A percentile compares a stretch with the other conserved stretches of the same genome.
phyloP scores from a whole-genome alignment of 2,329 filamentous ascomycete species.

The Nemania abortiva region DNA sequence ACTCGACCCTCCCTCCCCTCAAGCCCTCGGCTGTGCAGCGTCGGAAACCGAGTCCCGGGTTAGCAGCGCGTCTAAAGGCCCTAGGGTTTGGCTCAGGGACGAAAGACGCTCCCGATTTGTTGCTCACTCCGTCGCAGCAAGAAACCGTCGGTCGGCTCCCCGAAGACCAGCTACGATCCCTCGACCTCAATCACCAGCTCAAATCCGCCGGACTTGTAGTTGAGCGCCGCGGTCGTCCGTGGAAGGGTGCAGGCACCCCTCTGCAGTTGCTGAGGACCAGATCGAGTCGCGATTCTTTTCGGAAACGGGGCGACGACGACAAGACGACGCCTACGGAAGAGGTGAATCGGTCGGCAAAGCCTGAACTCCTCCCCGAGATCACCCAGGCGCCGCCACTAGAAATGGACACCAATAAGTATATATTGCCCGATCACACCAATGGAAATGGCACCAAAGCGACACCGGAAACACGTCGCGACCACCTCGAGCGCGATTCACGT shows the following conservation, averaged over 20 bases:
- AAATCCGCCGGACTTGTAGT: slow-evolving; percentile 64
- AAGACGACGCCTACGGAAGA: slow-evolving; percentile 33
- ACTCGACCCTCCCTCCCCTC: slow-evolving; percentile 43
- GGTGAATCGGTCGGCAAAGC: slow-evolving; percentile 42
- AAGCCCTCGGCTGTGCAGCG: slow-evolving; percentile 50
- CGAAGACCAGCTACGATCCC: slow-evolving; percentile 75
- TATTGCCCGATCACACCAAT: slow-evolving; percentile 76
- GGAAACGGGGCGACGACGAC: slow-evolving; percentile 43
- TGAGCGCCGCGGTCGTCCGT: slow-evolving; percentile 76
- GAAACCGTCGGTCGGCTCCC: slow-evolving; percentile 75
- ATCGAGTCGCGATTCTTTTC: slow-evolving; percentile 50
- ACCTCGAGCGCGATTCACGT: slow-evolving; percentile 64
- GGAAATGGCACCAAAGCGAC: slow-evolving; percentile 75
- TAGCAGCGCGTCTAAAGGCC: slow-evolving; percentile 74
- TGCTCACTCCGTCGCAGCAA: slow-evolving; percentile 48
- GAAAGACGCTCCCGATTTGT: slow-evolving; percentile 51
- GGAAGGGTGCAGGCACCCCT: slow-evolving; percentile 74
- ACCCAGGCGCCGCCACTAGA: slow-evolving; percentile 63
- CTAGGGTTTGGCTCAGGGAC: slow-evolving; percentile 68
- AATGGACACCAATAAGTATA: slow-evolving; percentile 81
- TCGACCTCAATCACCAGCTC: slow-evolving; percentile 75
- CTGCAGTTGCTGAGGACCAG: slow-evolving; percentile 54
- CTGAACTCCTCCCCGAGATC: slow-evolving; percentile 65
- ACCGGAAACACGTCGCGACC: slow-evolving; percentile 67
- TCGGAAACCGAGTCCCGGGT: slow-evolving; percentile 72